Percentiles rank a stretch among this genome's conserved stretches.
Conservation (phyloP, 2,329 filamentous ascomycete genomes). For the Colletotrichum sp. region DNA sequence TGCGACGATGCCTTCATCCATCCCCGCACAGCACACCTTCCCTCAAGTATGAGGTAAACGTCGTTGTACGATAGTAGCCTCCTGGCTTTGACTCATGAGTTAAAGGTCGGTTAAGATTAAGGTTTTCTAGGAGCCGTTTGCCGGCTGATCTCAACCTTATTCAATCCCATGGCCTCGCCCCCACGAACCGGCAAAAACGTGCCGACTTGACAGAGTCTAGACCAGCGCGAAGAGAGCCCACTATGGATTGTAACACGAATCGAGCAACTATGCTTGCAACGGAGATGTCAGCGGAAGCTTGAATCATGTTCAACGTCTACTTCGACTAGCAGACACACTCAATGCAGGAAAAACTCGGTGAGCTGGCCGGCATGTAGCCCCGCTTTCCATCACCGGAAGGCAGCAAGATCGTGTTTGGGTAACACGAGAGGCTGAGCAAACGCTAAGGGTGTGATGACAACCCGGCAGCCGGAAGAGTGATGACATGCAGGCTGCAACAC, state of each 20-base stretch:
- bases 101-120: not conserved
- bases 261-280: not conserved
- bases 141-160: not conserved
- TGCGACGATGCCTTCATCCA: not conserved
- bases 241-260: not conserved
- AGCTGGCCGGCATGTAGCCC: not conserved
- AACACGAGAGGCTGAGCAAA: not conserved
- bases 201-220: not conserved
- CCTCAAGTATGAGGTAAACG: not conserved
- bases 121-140: not conserved
- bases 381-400: not conserved
- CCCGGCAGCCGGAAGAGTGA: not conserved
- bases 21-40: not conserved
- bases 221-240: not conserved
- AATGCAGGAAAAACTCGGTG: not conserved
- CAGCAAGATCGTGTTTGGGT: not conserved
- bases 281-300: not conserved
- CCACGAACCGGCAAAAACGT: not conserved
- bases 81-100: not conserved
- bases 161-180: not conserved
- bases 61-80: not conserved
- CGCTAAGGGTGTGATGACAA: not conserved
- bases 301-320: not conserved
- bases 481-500: not conserved
- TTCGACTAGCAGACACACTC: not conserved